Percentiles rank a stretch among this genome's conserved stretches.
phyloP scores from a whole-genome alignment of 306 rosid species.

The Gastrolobium villosum region DNA sequence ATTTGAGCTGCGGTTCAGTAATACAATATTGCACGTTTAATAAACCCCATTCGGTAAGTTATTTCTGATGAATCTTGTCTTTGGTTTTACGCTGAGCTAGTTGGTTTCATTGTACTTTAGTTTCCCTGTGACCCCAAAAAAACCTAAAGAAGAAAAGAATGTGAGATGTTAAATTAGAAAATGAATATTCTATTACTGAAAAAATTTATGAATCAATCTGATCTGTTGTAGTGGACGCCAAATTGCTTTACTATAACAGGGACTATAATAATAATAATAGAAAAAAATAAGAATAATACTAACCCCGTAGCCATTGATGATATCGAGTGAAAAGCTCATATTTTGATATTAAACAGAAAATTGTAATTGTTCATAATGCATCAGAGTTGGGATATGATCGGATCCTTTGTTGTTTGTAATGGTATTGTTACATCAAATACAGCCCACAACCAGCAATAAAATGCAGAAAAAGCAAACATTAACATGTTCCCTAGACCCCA shows the following conservation, averaged over 20 bases:
- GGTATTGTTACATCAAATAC: slow-evolving; percentile 35
- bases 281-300: background rate
- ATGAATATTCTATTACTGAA: too few species aligned
- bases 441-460: slow-evolving; percentile 5
- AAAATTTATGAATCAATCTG: too few species aligned
- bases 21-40: slow-evolving; percentile 80
- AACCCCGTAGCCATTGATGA: background rate
- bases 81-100: too few species aligned
- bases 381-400: slow-evolving; percentile 28
- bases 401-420: slow-evolving; percentile 37
- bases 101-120: too few species aligned
- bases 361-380: slow-evolving; percentile 27
- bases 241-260: too few species aligned
- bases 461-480: slow-evolving; percentile 22
- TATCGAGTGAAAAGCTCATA: background rate
- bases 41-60: slow-evolving; percentile 89
- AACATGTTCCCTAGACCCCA: slow-evolving; percentile 2
- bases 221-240: too few species aligned
- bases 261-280: background rate
- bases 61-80: background rate
- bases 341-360: background rate
- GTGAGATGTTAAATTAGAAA: too few species aligned
- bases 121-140: too few species aligned
- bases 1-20: too few species aligned
- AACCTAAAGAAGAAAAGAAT: too few species aligned